phyloP scores from a whole-genome alignment of 2,329 filamentous ascomycete species.

The Balansia obtecta region DNA sequence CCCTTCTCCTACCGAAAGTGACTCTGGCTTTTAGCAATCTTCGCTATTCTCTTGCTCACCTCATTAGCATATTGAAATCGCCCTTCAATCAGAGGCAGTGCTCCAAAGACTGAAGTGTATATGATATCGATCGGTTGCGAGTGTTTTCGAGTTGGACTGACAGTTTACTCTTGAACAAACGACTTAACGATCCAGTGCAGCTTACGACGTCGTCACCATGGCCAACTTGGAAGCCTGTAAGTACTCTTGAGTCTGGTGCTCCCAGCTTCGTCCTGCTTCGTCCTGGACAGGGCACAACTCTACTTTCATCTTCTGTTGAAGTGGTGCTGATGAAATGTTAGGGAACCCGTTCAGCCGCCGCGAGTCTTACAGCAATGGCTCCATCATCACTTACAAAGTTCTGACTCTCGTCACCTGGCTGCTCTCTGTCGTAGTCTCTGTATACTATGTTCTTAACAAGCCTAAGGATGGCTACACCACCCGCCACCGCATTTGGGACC shows the following conservation, averaged over 20 bases:
- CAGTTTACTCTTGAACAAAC: background rate
- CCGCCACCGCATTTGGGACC: slow-evolving; percentile 59
- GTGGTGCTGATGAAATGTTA: slow-evolving; percentile 17
- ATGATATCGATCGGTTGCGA: background rate
- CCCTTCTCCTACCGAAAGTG: background rate
- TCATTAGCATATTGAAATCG: background rate
- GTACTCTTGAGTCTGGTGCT: background rate
- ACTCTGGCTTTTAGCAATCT: background rate
- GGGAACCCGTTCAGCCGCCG: slow-evolving; percentile 67
- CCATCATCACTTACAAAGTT: slow-evolving; percentile 63
- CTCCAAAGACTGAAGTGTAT: background rate
- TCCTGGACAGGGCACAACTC: background rate
- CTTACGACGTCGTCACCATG: slow-evolving; percentile 6
- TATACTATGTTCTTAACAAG: slow-evolving; percentile 60
- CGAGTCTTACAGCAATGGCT: slow-evolving; percentile 48
- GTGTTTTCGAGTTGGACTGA: background rate
- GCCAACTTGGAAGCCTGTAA: slow-evolving; percentile 9
- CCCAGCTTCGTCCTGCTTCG: background rate
- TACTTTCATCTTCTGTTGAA: background rate
- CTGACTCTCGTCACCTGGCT: slow-evolving; percentile 64
- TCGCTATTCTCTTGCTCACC: background rate
- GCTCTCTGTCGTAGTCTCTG: slow-evolving; percentile 54
- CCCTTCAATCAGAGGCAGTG: background rate
- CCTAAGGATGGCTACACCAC: slow-evolving; percentile 49
- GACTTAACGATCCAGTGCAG: background rate